Percentiles rank a stretch among this genome's conserved stretches.
Conservation (phyloP, 2,329 filamentous ascomycete genomes). For the Diaporthe sp. region DNA sequence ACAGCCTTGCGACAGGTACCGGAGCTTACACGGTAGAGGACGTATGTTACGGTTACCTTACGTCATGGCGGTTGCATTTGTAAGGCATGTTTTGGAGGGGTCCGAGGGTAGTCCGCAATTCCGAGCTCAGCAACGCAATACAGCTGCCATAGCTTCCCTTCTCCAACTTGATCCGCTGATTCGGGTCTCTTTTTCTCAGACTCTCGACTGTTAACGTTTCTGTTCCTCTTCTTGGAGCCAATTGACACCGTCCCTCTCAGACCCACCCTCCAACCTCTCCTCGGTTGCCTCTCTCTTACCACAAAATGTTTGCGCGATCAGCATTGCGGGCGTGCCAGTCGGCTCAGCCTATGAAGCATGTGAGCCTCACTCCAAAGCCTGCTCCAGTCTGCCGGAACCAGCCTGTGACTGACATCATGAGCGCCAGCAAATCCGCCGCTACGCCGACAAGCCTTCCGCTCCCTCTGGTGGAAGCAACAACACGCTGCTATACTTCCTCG, state of each 20-base stretch:
- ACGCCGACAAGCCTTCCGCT: conserved; percentile 74
- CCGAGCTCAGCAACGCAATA: conserved; percentile 14
- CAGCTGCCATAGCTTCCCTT: not conserved
- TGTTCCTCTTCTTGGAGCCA: not conserved
- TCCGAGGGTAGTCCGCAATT: conserved; percentile 21
- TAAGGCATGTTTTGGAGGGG: conserved; percentile 4
- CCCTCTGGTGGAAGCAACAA: conserved; percentile 70
- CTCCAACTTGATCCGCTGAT: not conserved
- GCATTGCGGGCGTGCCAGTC: conserved; percentile 74
- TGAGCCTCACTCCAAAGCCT: conserved; percentile 55
- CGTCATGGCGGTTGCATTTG: conserved; percentile 18
- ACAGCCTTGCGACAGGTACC: not conserved
- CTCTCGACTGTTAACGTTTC: not conserved
- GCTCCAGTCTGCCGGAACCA: not conserved
- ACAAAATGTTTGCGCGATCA: conserved; percentile 77
- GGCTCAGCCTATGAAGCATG: conserved; percentile 75
- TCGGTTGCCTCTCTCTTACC: conserved; percentile 27
- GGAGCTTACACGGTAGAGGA: not conserved
- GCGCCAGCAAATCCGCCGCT: conserved; percentile 67
- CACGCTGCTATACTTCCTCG: conserved; percentile 71
- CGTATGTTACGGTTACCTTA: conserved; percentile 3
- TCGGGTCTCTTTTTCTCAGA: not conserved
- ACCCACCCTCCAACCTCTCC: not conserved
- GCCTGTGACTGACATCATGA: conserved; percentile 43
- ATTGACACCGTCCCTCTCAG: not conserved